Percentiles rank a stretch among this genome's conserved stretches.
phyloP scores from a whole-genome alignment of 108 stramenopile genomes.

The Stephanodiscus triporus region DNA sequence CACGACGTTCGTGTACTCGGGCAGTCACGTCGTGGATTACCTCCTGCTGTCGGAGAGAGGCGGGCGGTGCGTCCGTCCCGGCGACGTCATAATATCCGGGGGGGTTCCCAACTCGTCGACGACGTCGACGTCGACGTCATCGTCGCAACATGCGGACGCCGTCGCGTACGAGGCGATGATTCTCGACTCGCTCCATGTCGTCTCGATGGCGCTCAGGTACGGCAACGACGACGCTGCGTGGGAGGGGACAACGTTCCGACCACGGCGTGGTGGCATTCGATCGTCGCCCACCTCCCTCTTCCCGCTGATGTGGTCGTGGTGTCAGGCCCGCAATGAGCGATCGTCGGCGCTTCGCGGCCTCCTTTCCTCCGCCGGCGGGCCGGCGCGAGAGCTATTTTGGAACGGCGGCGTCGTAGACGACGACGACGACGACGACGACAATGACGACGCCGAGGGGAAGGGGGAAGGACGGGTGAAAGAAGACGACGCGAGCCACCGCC shows the following conservation, averaged over 20 bases:
- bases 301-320: slow-evolving; percentile 52
- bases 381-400: slow-evolving; percentile 36
- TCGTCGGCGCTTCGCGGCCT: slow-evolving; percentile 37
- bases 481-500: neutral
- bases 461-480: neutral
- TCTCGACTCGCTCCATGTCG: slow-evolving; percentile 48
- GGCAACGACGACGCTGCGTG: slow-evolving; percentile 66
- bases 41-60: slow-evolving; percentile 3
- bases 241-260: slow-evolving; percentile 40
- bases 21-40: slow-evolving; percentile 70
- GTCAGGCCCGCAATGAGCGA: slow-evolving; percentile 62
- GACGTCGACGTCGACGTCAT: too few species aligned
- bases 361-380: neutral
- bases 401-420: neutral
- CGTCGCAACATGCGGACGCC: neutral
- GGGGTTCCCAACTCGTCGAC: too few species aligned
- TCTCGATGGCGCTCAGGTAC: slow-evolving; percentile 61
- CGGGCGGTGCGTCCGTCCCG: too few species aligned
- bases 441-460: neutral
- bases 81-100: too few species aligned
- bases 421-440: neutral
- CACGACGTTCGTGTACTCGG: slow-evolving; percentile 11
- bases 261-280: neutral
- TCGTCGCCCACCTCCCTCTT: slow-evolving; percentile 14
- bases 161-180: slow-evolving; percentile 43